Evolutionary conservation across 2,329 filamentous ascomycete species (phyloP).

Genomic region (Piedraia hortae): DNA sequence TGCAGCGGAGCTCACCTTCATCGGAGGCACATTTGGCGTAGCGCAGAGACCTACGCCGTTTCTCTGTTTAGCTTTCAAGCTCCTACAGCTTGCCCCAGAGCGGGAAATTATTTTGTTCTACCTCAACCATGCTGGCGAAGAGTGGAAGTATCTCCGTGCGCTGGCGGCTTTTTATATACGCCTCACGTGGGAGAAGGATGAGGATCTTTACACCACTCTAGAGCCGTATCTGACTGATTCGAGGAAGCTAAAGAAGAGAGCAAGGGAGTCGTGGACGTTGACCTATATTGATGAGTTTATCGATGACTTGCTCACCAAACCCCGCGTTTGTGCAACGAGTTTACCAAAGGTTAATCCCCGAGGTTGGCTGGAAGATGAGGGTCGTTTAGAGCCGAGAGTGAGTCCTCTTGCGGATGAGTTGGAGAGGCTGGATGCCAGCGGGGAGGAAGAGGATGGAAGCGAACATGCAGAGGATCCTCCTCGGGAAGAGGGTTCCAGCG

Average conservation of each 20-base stretch:
- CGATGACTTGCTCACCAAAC: slow-evolving; percentile 69
- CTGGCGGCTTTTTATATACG: slow-evolving; percentile 84
- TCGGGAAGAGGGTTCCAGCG: background rate
- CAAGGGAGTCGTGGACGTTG: slow-evolving; percentile 44
- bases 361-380: slow-evolving; percentile 64
- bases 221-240: slow-evolving; percentile 64
- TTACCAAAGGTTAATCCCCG: slow-evolving; percentile 74
- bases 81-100: slow-evolving; percentile 62
- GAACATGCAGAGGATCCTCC: background rate
- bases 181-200: slow-evolving; percentile 56
- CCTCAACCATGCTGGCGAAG: slow-evolving; percentile 42
- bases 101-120: slow-evolving; percentile 60
- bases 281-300: slow-evolving; percentile 80
- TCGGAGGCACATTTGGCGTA: slow-evolving; percentile 69
- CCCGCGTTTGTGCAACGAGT: slow-evolving; percentile 71
- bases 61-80: slow-evolving; percentile 78
- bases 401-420: slow-evolving; percentile 56
- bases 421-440: slow-evolving; percentile 39
- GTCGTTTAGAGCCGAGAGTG: slow-evolving; percentile 57
- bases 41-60: slow-evolving; percentile 77
- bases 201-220: slow-evolving; percentile 51
- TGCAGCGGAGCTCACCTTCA: slow-evolving; percentile 54
- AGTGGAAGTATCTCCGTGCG: slow-evolving; percentile 56
- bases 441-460: slow-evolving; percentile 16
- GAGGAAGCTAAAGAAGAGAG: slow-evolving; percentile 55